Evolutionary conservation across 192 early-diverging fungal genomes (phyloP).

Genomic region (Backusella macrospora): DNA sequence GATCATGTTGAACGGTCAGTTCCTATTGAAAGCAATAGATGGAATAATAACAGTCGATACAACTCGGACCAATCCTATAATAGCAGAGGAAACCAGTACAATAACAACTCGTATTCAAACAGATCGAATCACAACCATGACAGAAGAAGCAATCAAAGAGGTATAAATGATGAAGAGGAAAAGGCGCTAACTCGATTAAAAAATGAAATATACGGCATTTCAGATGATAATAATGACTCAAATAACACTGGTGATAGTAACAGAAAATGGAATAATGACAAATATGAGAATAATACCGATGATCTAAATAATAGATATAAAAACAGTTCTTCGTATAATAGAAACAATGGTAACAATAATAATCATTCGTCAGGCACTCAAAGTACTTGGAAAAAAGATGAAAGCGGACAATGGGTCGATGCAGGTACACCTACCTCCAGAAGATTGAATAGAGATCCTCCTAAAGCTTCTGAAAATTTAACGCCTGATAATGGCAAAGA

Average conservation of each 20-base stretch:
- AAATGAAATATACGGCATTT: not conserved
- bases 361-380: not conserved
- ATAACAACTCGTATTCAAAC: not conserved
- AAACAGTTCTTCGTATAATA: too few relatives aligned
- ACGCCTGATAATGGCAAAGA: too few relatives aligned
- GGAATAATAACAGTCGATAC: not conserved
- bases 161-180: not conserved
- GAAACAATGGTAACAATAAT: too few relatives aligned
- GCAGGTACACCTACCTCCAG: not conserved
- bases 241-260: not conserved
- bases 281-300: too few relatives aligned
- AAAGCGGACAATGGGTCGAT: not conserved
- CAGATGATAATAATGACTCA: not conserved
- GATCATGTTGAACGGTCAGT: not conserved
- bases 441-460: too few relatives aligned
- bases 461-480: too few relatives aligned
- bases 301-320: too few relatives aligned
- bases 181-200: not conserved
- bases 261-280: too few relatives aligned
- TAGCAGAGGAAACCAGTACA: not conserved
- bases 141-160: not conserved
- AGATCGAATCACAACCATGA: not conserved
- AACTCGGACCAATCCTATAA: not conserved
- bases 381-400: not conserved
- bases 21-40: not conserved